phyloP scores from a whole-genome alignment of 1,284 basidiomycete genomes.

The Puccinia coronata region DNA sequence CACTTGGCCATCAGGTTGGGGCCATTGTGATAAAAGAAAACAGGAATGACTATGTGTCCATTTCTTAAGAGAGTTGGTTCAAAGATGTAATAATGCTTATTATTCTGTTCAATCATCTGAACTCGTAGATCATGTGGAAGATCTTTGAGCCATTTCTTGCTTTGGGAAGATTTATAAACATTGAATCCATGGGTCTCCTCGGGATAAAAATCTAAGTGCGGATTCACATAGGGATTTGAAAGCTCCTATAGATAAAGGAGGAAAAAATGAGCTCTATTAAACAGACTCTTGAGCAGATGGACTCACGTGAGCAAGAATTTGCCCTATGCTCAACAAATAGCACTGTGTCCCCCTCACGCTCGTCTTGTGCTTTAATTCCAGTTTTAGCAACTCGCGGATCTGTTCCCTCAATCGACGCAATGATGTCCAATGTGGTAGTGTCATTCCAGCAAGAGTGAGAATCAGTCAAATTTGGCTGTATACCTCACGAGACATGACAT shows the following conservation, averaged over 20 bases:
- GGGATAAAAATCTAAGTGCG: not conserved
- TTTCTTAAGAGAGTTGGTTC: too few relatives aligned
- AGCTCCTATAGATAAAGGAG: not conserved
- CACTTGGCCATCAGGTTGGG: too few relatives aligned
- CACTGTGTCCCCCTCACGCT: not conserved
- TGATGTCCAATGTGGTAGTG: not conserved
- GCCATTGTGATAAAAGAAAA: too few relatives aligned
- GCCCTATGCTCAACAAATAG: not conserved
- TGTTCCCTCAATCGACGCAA: not conserved
- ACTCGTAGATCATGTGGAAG: not conserved
- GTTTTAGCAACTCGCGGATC: not conserved
- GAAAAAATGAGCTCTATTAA: too few relatives aligned
- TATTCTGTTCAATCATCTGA: not conserved
- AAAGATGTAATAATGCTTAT: not conserved
- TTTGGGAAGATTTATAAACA: not conserved
- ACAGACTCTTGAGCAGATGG: not conserved
- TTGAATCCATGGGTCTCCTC: not conserved
- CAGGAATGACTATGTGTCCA: too few relatives aligned
- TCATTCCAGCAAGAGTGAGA: not conserved
- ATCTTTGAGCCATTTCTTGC: not conserved
- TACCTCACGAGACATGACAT: not conserved
- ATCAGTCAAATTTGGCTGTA: not conserved
- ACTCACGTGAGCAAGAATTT: not conserved
- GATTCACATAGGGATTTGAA: not conserved
- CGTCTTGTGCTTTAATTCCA: not conserved